phyloP scores from a whole-genome alignment of 208 protist genomes.

The Vickermania ingenoplastis region DNA sequence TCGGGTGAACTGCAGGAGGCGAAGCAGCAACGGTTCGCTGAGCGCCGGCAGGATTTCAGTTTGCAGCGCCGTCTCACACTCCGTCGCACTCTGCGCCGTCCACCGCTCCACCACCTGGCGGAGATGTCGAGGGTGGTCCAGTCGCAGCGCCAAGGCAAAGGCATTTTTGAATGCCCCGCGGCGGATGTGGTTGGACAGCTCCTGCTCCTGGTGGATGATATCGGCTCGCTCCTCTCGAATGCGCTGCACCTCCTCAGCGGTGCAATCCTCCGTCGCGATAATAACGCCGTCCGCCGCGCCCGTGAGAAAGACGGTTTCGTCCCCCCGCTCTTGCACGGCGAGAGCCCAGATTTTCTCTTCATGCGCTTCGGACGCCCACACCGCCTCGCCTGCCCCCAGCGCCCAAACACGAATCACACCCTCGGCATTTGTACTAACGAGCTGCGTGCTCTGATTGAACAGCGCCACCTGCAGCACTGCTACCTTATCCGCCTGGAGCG shows the following conservation, averaged over 20 bases:
- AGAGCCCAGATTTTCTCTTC: constrained; percentile 83
- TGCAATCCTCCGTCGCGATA: constrained; percentile 83
- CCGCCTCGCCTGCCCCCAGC: constrained; percentile 56
- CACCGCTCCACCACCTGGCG: constrained; percentile 70
- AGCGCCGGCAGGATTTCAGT: constrained; percentile 45
- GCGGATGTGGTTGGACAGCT: constrained; percentile 75
- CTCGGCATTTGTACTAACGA: constrained; percentile 78
- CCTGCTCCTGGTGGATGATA: constrained; percentile 71
- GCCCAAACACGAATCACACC: constrained; percentile 90
- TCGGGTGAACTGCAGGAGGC: constrained; percentile 81
- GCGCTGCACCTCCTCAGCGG: constrained; percentile 70
- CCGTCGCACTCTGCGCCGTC: constrained; percentile 38
- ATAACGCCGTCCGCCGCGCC: constrained; percentile 83
- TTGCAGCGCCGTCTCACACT: constrained; percentile 56
- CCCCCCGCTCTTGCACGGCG: constrained; percentile 31
- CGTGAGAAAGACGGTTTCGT: constrained; percentile 55
- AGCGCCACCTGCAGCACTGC: constrained; percentile 78
- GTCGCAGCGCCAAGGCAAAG: constrained; percentile 70
- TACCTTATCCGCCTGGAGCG: constrained; percentile 68
- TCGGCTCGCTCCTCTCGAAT: constrained; percentile 52
- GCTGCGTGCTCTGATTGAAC: constrained; percentile 81
- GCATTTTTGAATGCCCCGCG: constrained; percentile 64
- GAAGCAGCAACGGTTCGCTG: constrained; percentile 45
- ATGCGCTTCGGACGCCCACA: constrained; percentile 74
- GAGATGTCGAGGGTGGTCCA: constrained; percentile 84